These are phyloP conservation scores for Heliosperma pusillum DNA, from an alignment of 148 eudicot species.

Conservation along the genomic window DNA sequence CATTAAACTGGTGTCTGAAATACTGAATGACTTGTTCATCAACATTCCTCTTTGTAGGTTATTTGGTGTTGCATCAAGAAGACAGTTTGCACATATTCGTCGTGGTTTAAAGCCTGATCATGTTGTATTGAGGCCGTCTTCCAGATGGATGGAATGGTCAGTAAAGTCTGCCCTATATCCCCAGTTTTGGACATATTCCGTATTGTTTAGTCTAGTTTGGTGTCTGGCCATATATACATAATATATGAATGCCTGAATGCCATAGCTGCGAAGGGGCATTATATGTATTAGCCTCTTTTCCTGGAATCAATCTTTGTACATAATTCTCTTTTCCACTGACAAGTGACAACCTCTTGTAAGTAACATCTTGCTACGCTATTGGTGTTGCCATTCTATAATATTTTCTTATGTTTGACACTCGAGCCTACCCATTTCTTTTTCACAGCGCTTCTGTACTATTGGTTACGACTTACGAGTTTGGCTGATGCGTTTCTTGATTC, in stretches of 20 bases:
- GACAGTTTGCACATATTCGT: background rate
- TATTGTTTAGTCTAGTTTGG: constrained; percentile 25
- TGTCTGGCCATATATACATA: constrained; percentile 21
- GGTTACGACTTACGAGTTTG: too few species aligned
- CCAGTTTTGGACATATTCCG: constrained; percentile 41
- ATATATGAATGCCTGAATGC: constrained; percentile 1
- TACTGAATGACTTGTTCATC: background rate
- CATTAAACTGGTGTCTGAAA: background rate
- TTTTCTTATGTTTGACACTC: too few species aligned
- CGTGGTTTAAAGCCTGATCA: too few species aligned
- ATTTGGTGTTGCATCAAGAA: background rate
- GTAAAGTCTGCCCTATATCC: constrained; percentile 16
- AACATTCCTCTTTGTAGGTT: background rate
- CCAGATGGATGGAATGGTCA: background rate
- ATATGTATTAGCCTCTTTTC: background rate
- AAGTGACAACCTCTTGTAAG: background rate
- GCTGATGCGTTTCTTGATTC: too few species aligned
- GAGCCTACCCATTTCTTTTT: too few species aligned
- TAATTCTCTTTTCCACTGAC: background rate
- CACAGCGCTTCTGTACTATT: too few species aligned
- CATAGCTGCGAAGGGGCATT: background rate
- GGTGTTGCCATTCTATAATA: too few species aligned
- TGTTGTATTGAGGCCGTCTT: constrained; percentile 14
- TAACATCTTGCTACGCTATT: background rate
- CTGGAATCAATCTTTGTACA: background rate